These are phyloP conservation scores for Metschnikowia hibisci DNA, from an alignment of 805 yeast species.

Conservation along the genomic window DNA sequence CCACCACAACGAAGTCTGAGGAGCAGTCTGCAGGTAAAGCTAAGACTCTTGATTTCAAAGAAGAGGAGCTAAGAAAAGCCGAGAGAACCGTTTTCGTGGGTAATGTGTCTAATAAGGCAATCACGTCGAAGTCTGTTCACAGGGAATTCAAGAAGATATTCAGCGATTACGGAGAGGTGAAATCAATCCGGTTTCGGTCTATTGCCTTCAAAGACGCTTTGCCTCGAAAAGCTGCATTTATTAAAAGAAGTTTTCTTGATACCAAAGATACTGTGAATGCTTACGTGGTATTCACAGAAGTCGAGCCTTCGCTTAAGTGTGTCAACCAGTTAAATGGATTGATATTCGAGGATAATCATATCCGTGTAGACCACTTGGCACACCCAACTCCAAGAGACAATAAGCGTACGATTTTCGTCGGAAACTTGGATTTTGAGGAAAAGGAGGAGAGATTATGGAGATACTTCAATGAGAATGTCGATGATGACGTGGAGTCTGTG, in stretches of 20 bases:
- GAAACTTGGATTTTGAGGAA: conserved; percentile 91
- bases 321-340: conserved; percentile 57
- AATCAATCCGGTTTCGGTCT: conserved; percentile 85
- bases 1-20: conserved; percentile 13
- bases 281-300: conserved; percentile 71
- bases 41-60: conserved; percentile 55
- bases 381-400: conserved; percentile 87
- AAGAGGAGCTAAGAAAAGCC: conserved; percentile 74
- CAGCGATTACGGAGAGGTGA: conserved; percentile 48
- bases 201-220: conserved; percentile 82
- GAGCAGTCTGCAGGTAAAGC: conserved; percentile 23
- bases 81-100: conserved; percentile 86
- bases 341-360: conserved; percentile 66
- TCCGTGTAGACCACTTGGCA: conserved; percentile 89
- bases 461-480: conserved; percentile 53
- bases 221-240: conserved; percentile 90
- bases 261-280: conserved; percentile 82
- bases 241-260: conserved; percentile 70
- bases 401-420: conserved; percentile 82
- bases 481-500: conserved; percentile 71
- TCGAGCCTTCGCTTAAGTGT: conserved; percentile 45
- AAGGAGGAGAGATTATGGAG: conserved; percentile 86
- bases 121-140: conserved; percentile 57
- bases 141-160: conserved; percentile 68
- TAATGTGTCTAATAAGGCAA: conserved; percentile 64